Evolutionary conservation across 345 rosid species (phyloP).

Genomic region (Turnera subulata): DNA sequence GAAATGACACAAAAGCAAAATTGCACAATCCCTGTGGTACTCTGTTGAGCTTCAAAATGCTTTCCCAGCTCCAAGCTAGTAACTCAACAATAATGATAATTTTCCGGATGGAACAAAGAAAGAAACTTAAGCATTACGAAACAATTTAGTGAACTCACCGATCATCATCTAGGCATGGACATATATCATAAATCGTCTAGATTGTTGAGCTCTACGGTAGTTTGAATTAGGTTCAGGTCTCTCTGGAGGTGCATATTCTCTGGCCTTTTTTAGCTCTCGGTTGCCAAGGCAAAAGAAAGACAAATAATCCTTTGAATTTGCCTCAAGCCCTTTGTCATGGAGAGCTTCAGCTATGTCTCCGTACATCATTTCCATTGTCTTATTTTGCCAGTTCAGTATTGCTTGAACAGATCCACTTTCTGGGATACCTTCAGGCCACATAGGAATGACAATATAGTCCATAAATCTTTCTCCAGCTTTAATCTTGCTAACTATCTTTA

Average conservation of each 20-base stretch:
- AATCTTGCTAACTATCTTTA: slow-evolving; percentile 45
- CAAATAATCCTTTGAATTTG: slow-evolving; percentile 43
- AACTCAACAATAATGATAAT: no score
- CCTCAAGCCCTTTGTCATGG: slow-evolving; percentile 29
- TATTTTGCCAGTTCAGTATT: slow-evolving; percentile 47
- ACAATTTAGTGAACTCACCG: slow-evolving; percentile 26
- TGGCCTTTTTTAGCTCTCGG: slow-evolving; percentile 25
- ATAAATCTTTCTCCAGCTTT: slow-evolving; percentile 45
- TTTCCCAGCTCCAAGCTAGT: no score
- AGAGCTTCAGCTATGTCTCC: slow-evolving; percentile 37
- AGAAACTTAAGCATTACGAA: not conserved
- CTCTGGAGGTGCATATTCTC: slow-evolving; percentile 34
- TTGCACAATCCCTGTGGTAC: no score
- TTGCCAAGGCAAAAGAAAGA: slow-evolving; percentile 54
- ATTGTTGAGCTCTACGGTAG: slow-evolving; percentile 41
- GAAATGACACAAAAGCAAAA: not conserved
- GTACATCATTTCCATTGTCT: slow-evolving; percentile 59
- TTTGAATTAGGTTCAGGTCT: slow-evolving; percentile 34
- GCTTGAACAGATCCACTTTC: slow-evolving; percentile 48
- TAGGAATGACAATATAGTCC: slow-evolving; percentile 44
- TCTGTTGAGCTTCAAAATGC: no score
- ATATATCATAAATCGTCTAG: slow-evolving; percentile 55
- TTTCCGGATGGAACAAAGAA: no score
- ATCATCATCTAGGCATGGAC: slow-evolving; percentile 59
- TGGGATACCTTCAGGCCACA: slow-evolving; percentile 63